Evolutionary conservation across 2,329 filamentous ascomycete species (phyloP), one percentile per base, ranked within the genome.

Genomic region (Neofusicoccum parvum): DNA sequence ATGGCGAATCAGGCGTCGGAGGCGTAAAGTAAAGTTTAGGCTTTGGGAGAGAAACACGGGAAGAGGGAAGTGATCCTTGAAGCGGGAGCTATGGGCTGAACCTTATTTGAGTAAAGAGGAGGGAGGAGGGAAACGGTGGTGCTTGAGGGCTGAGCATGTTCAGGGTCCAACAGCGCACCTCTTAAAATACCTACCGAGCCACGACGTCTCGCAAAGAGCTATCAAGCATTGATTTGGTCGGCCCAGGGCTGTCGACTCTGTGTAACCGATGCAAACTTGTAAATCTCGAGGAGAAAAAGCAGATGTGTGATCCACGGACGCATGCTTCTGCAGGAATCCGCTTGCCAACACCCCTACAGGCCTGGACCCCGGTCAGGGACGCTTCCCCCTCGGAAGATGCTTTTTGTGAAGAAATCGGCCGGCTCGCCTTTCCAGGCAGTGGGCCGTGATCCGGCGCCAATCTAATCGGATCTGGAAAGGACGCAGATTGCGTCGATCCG

Each of bases 241-340:
- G 39, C 43, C 54, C 41, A 60, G 56, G 56, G 56, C 56, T 60
- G 56, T 60, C 56, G 43, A 60, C 14, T 17, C 54, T 65, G 64
- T 65, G 64, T 65, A 60, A 65, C 64, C 36, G 43, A 63, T 63
- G 46, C 59, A 51, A 63, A 63, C 56, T 60, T 60, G 56, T 48
- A 60, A 60, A 60, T 46, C 43, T 60, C 43, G 32, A 49, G 51
- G 27, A 20, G 36, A 51, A 56, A 64, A 64, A 54, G 51, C 50
- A 64, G 62, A 56, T 56, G 49, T 50, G 51, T 56, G 49, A 46
- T 54, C 49, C 62, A 53, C 45, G 23, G 56, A 48, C 43, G 56
- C 56, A 48, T 60, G 56, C 62, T 46, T 54, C 49, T 56, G 62
- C 62, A 64, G 49, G 50, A 32, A 17, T 20, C 62, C 51, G 49